These are phyloP conservation scores for Microglena sp. DNA, from an alignment of 139 green algal species.

Conservation along the genomic window DNA sequence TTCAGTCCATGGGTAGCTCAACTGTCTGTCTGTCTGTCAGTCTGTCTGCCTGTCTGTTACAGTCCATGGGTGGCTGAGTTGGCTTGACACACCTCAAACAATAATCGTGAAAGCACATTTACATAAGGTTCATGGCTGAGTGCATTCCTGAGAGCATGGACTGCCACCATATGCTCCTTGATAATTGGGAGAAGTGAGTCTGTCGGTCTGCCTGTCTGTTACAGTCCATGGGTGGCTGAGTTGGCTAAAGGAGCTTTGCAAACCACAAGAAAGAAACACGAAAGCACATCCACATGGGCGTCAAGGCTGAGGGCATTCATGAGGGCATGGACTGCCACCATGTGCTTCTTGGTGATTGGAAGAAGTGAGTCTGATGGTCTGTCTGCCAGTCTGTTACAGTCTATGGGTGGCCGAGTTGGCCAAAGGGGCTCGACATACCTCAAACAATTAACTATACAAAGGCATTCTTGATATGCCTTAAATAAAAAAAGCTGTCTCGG, in stretches of 20 bases:
- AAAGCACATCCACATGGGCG: constrained; percentile 87
- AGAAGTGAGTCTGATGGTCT: neutral
- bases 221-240: too few relatives aligned
- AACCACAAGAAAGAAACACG: too few relatives aligned
- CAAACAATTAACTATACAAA: too few relatives aligned
- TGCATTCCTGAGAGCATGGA: constrained; percentile 41
- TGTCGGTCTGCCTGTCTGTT: too few relatives aligned
- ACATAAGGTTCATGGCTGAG: constrained; percentile 74
- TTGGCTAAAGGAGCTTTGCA: too few relatives aligned
- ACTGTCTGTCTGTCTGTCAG: neutral
- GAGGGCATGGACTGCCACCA: constrained; percentile 73
- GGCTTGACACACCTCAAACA: too few relatives aligned
- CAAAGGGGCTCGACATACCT: too few relatives aligned
- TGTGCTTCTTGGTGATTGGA: constrained; percentile 92
- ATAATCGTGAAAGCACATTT: too few relatives aligned
- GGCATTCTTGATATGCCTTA: too few relatives aligned
- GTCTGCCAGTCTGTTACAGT: too few relatives aligned
- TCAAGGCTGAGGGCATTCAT: constrained; percentile 62
- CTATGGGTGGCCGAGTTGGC: too few relatives aligned
- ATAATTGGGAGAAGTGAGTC: constrained; percentile 51
- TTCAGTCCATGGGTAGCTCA: neutral
- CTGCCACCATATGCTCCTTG: neutral
- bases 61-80: constrained; percentile 1
- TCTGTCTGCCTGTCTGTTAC: neutral
- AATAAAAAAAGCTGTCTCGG: too few relatives aligned